A percentile compares a stretch with the other conserved stretches of the same genome.
These are phyloP conservation scores for Macrocystidia cucumis DNA, from an alignment of 1,284 basidiomycete species.

Conservation along the genomic window DNA sequence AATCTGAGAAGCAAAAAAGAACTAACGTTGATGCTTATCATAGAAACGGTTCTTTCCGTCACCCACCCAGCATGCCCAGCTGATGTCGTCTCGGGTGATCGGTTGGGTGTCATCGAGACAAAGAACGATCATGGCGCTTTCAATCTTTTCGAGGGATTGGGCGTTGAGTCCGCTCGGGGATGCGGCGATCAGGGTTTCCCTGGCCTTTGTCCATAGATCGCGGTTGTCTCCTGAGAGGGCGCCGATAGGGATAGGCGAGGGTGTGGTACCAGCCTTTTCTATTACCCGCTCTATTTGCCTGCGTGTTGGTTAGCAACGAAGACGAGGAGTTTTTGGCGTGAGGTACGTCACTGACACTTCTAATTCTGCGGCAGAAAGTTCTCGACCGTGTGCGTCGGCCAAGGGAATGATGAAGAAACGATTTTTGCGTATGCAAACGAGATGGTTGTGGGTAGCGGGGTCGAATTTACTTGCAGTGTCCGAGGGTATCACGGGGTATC, in stretches of 20 bases:
- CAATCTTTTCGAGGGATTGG: conserved; percentile 72
- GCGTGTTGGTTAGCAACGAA: conserved; percentile 5
- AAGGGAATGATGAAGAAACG: conserved; percentile 82
- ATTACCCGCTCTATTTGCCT: conserved; percentile 81
- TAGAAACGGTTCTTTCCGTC: conserved; percentile 92
- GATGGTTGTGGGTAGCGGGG: conserved; percentile 71
- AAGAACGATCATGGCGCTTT: conserved; percentile 85
- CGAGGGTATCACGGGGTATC: conserved; percentile 79
- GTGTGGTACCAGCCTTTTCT: conserved; percentile 50
- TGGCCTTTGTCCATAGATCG: conserved; percentile 85
- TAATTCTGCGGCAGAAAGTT: conserved; percentile 74
- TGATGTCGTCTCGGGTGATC: conserved; percentile 75
- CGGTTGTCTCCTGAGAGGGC: conserved; percentile 86
- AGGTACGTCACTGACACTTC: conserved; percentile 38
- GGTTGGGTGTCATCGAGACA: conserved; percentile 80
- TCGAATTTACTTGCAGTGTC: conserved; percentile 87
- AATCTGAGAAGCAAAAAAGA: background rate
- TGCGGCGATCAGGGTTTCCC: conserved; percentile 58
- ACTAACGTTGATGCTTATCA: conserved; percentile 92
- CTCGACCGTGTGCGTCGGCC: conserved; percentile 49
- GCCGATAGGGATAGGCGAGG: conserved; percentile 58
- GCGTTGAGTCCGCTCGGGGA: conserved; percentile 53
- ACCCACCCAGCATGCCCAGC: conserved; percentile 87
- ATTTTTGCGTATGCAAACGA: conserved; percentile 90
- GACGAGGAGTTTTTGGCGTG: conserved; percentile 6